A percentile compares a stretch with the other conserved stretches of the same genome.
These are phyloP conservation scores for Lactifluus piperatus DNA, from an alignment of 768 basidiomycete genomes.

Conservation along the genomic window DNA sequence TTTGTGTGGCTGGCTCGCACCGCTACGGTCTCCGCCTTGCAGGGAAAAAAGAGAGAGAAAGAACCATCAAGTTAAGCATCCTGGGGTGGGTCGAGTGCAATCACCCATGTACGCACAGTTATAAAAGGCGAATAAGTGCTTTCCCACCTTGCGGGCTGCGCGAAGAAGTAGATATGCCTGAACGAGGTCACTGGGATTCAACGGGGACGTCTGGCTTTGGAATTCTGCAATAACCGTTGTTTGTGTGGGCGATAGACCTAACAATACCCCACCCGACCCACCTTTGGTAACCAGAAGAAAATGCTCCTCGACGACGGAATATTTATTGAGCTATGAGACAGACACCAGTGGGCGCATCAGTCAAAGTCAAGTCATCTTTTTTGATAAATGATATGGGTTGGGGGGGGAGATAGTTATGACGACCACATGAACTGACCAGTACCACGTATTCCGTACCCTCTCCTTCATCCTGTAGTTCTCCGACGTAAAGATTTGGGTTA, in stretches of 20 bases:
- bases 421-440: conserved; percentile 40
- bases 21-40: conserved; percentile 65
- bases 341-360: not conserved
- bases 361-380: too few species aligned
- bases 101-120: conserved; percentile 50
- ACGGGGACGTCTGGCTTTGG: conserved; percentile 68
- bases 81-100: not conserved
- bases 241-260: too few species aligned
- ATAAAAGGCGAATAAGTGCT: conserved; percentile 74
- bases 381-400: too few species aligned
- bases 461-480: conserved; percentile 60
- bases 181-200: conserved; percentile 70
- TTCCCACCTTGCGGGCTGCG: conserved; percentile 54
- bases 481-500: conserved; percentile 62
- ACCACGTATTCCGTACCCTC: conserved; percentile 52
- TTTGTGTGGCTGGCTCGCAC: conserved; percentile 86
- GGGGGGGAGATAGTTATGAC: too few species aligned
- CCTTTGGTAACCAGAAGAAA: conserved; percentile 86
- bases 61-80: not conserved
- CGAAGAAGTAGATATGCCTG: conserved; percentile 66
- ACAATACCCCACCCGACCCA: too few species aligned
- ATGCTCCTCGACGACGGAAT: conserved; percentile 73
- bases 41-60: not conserved
- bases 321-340: conserved; percentile 69
- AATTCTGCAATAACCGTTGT: too few species aligned